phyloP scores from a whole-genome alignment of 192 early-diverging fungal genomes.

The Coemansia aciculifera region DNA sequence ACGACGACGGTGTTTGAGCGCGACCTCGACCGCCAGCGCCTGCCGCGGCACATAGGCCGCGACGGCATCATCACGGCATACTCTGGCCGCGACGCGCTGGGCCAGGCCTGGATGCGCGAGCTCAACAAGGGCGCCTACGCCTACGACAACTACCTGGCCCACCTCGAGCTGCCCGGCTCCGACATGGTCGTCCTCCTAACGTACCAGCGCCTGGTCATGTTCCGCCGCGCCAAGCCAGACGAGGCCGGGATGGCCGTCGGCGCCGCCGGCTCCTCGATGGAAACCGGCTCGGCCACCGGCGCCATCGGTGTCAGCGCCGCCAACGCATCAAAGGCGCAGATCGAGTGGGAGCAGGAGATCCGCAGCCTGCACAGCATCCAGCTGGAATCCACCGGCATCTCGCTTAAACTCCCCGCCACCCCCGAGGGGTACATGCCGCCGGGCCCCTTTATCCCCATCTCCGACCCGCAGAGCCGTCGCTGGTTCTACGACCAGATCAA shows the following conservation, averaged over 20 bases:
- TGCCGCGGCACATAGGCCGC: constrained; percentile 81
- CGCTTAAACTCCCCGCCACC: constrained; percentile 64
- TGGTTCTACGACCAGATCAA: constrained; percentile 74
- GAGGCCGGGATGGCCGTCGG: constrained; percentile 46
- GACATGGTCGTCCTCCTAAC: constrained; percentile 88
- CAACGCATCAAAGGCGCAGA: constrained; percentile 64
- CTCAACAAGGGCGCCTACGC: constrained; percentile 76
- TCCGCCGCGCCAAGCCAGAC: constrained; percentile 54
- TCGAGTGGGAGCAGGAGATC: constrained; percentile 86
- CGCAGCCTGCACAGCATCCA: constrained; percentile 67
- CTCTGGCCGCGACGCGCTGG: constrained; percentile 74
- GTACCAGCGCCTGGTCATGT: constrained; percentile 72
- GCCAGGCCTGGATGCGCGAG: constrained; percentile 83
- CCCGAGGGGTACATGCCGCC: constrained; percentile 53
- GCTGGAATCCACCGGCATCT: constrained; percentile 70
- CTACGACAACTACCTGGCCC: constrained; percentile 82
- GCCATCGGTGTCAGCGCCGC: constrained; percentile 49
- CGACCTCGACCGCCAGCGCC: constrained; percentile 79
- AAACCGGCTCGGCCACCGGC: constrained; percentile 39
- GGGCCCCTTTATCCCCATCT: constrained; percentile 69
- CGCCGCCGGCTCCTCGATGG: constrained; percentile 38
- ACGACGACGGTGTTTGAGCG: constrained; percentile 88
- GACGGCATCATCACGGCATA: constrained; percentile 83
- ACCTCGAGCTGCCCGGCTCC: constrained; percentile 77
- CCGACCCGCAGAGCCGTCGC: constrained; percentile 62